Evolutionary conservation across 1,284 basidiomycete species (phyloP).

Genomic region (Marasmius tenuissimus): DNA sequence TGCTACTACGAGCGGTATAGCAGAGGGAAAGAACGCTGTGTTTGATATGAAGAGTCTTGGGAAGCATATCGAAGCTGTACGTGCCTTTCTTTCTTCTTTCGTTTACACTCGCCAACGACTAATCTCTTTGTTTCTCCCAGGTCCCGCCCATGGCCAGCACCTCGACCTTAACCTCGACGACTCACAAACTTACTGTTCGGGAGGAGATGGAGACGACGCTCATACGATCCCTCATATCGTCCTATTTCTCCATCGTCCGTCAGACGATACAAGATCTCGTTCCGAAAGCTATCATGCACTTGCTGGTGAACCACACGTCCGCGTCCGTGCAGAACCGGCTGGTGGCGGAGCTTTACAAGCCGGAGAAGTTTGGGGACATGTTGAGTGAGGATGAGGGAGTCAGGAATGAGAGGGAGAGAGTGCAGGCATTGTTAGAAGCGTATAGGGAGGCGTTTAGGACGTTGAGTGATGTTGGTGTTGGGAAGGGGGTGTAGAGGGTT

Average conservation of each 20-base stretch:
- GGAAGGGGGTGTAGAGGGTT: conserved; percentile 33
- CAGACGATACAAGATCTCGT: conserved; percentile 97
- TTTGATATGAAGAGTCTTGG: conserved; percentile 99
- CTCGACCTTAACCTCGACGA: background rate
- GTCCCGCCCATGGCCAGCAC: background rate
- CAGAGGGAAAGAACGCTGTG: conserved; percentile 56
- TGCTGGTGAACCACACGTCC: conserved; percentile 95
- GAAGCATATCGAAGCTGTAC: conserved; percentile 91
- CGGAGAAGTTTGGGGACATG: conserved; percentile 87
- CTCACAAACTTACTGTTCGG: conserved; percentile 61
- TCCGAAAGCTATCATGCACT: conserved; percentile 96
- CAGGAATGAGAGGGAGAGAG: conserved; percentile 89
- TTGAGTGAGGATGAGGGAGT: conserved; percentile 96
- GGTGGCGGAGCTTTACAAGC: conserved; percentile 92
- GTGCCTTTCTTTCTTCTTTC: conserved; percentile 30
- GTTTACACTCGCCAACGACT: conserved; percentile 14
- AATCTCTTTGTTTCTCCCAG: background rate
- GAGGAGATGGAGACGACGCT: conserved; percentile 97
- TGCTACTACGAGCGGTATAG: too few species aligned
- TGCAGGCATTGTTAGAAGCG: conserved; percentile 93
- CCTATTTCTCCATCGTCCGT: conserved; percentile 95
- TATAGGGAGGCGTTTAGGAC: conserved; percentile 97
- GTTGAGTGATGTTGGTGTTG: conserved; percentile 75
- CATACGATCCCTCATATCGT: conserved; percentile 92
- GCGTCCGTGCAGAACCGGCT: conserved; percentile 96